A percentile compares a stretch with the other conserved stretches of the same genome.
Conservation (phyloP, 1,284 basidiomycete species). For the Apiotrichum sp. region DNA sequence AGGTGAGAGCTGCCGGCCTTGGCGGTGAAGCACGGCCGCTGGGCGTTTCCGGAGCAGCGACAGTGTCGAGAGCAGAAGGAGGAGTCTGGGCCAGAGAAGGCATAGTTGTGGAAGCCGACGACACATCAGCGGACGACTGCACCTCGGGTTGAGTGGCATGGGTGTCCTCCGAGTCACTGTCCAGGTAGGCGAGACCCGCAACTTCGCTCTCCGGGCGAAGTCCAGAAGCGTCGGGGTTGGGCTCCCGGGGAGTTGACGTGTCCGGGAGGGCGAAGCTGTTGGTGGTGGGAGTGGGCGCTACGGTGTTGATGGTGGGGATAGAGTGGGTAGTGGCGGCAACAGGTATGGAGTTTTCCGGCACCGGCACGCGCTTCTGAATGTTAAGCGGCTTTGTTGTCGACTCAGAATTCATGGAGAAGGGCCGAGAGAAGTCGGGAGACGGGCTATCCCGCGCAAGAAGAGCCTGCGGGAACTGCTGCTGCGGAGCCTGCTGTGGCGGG, state of each 20-base stretch:
- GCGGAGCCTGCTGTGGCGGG: not conserved
- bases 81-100: not conserved
- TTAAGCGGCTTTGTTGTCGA: slow-evolving; percentile 2
- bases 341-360: not conserved
- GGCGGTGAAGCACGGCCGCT: too few relatives aligned
- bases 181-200: not conserved
- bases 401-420: not conserved
- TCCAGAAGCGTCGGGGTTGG: not conserved
- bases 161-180: not conserved
- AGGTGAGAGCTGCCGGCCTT: too few relatives aligned
- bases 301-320: not conserved
- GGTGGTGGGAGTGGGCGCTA: not conserved
- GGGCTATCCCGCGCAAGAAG: not conserved
- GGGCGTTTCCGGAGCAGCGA: not conserved
- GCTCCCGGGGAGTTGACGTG: not conserved
- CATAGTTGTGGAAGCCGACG: not conserved
- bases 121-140: not conserved
- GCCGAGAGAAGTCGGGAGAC: not conserved
- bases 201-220: not conserved
- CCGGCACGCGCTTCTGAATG: slow-evolving; percentile 1
- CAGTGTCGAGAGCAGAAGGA: not conserved
- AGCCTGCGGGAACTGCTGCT: not conserved
- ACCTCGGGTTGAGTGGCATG: not conserved
- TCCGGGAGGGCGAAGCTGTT: not conserved
- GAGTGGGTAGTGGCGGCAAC: not conserved